Percentiles rank a stretch among this genome's conserved stretches.
These are phyloP conservation scores for Teratosphaeria zuluensis DNA, from an alignment of 2,329 filamentous ascomycete species.

Conservation along the genomic window DNA sequence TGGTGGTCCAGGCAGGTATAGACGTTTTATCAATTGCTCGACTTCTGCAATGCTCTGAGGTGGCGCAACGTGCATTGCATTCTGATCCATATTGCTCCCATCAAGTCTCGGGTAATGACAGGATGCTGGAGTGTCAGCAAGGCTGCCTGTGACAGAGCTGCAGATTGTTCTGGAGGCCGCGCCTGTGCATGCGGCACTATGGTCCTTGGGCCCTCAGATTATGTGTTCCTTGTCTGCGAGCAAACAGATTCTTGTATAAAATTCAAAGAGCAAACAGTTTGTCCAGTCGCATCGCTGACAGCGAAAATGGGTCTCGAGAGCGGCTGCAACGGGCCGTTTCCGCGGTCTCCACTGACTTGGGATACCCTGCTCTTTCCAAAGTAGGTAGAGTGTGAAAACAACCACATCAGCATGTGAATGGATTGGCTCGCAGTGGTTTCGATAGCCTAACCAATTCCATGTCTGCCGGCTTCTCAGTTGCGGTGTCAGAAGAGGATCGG, in stretches of 20 bases:
- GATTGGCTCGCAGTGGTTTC: not conserved
- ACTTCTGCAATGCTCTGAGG: constrained; percentile 8
- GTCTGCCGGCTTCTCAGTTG: not conserved
- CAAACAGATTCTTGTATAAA: not conserved
- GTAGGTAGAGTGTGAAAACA: not conserved
- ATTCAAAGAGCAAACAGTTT: not conserved
- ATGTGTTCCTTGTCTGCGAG: not conserved
- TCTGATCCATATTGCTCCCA: constrained; percentile 2
- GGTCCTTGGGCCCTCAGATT: not conserved
- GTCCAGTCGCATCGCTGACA: not conserved
- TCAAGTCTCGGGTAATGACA: not conserved
- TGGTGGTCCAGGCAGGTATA: constrained; percentile 39
- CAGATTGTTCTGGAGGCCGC: not conserved
- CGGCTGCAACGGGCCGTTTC: not conserved
- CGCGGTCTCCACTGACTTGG: not conserved
- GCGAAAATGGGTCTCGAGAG: not conserved
- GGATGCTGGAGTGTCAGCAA: not conserved
- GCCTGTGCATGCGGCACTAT: not conserved
- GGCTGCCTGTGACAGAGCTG: not conserved
- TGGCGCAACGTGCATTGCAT: not conserved
- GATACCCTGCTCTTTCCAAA: not conserved
- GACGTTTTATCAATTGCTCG: constrained; percentile 35
- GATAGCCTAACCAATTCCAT: not conserved
- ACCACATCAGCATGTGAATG: not conserved
- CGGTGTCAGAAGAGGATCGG: not conserved